phyloP scores from a whole-genome alignment of 106 monocot species.

The Cymbidium sinense region DNA sequence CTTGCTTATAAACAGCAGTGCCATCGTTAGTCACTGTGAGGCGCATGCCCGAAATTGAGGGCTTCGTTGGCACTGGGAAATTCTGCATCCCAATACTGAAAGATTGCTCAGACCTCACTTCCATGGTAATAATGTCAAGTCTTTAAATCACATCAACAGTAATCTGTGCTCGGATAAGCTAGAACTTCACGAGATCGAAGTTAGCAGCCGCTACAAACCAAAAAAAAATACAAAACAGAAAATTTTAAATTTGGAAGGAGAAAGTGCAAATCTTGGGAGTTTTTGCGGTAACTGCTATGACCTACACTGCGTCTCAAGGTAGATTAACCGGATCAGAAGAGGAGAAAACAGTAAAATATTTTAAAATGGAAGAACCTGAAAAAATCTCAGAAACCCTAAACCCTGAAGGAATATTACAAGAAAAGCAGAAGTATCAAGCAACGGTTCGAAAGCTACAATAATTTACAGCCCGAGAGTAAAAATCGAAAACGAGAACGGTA shows the following conservation, averaged over 20 bases:
- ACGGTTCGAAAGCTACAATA: not conserved
- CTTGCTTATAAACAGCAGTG: slow-evolving; percentile 11
- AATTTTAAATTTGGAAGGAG: not conserved
- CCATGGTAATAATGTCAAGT: not conserved
- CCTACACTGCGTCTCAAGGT: not conserved
- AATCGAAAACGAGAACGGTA: not conserved
- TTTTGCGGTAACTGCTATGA: not conserved
- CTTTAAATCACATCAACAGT: not conserved
- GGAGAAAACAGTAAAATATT: too few species aligned
- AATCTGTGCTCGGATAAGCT: not conserved
- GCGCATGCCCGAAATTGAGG: not conserved
- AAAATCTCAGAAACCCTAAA: slow-evolving; percentile 3
- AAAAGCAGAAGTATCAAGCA: not conserved
- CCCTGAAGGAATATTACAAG: not conserved
- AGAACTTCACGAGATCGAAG: not conserved
- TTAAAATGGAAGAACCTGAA: not conserved
- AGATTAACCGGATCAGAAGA: not conserved
- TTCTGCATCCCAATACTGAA: slow-evolving; percentile 12
- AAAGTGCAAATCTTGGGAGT: not conserved
- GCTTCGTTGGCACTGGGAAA: slow-evolving; percentile 8
- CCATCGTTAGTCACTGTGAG: slow-evolving; percentile 15
- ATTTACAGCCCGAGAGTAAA: slow-evolving; percentile 1
- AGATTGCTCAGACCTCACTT: slow-evolving; percentile 18
- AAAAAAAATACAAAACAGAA: not conserved
- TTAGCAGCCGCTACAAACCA: not conserved